These are phyloP conservation scores for Trametes hirsuta DNA, from an alignment of 1,284 basidiomycete species.

Conservation along the genomic window DNA sequence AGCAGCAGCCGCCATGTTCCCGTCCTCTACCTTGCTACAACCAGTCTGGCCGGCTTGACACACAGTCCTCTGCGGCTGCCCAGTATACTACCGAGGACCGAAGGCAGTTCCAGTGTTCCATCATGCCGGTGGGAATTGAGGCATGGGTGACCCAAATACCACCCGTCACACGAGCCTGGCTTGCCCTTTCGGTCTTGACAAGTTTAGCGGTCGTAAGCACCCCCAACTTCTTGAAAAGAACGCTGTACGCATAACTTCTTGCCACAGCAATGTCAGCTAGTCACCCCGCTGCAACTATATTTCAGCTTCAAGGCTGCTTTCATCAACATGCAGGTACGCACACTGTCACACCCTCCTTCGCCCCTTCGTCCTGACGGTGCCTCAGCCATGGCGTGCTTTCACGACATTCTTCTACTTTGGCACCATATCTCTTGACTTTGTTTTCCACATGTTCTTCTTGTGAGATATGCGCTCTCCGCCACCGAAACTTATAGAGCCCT, in stretches of 20 bases:
- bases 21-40: not conserved
- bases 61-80: not conserved
- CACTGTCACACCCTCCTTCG: constrained; percentile 5
- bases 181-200: constrained; percentile 74
- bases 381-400: constrained; percentile 84
- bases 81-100: not conserved
- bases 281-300: constrained; percentile 90
- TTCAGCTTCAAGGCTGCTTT: constrained; percentile 89
- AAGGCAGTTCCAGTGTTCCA: not conserved
- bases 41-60: not conserved
- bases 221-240: not conserved
- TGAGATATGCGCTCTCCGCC: constrained; percentile 46
- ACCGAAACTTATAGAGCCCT: not conserved
- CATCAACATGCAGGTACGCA: constrained; percentile 73
- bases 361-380: not conserved
- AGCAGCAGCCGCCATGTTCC: constrained; percentile 2
- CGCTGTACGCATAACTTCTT: not conserved
- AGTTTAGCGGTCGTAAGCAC: constrained; percentile 82
- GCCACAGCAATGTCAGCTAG: constrained; percentile 84
- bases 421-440: constrained; percentile 88
- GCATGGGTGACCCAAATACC: constrained; percentile 89
- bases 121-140: constrained; percentile 79
- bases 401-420: constrained; percentile 98
- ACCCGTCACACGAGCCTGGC: constrained; percentile 86
- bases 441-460: constrained; percentile 99